Conservation (phyloP, 176 grass and related monocot species). For the Oryza nivara region DNA sequence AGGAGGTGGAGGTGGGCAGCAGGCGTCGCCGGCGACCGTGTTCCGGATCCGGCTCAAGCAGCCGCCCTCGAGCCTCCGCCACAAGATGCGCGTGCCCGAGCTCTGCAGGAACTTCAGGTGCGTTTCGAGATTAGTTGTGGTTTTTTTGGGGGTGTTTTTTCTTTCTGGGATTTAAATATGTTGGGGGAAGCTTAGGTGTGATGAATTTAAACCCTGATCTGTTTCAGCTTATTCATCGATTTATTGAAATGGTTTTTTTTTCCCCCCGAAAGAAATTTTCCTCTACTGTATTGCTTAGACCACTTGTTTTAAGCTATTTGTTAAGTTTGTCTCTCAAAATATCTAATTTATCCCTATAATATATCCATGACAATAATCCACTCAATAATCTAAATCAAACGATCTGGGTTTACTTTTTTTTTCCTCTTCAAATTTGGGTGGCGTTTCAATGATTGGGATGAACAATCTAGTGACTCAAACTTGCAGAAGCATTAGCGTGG, state of each 20-base stretch:
- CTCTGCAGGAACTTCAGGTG: conserved; percentile 98
- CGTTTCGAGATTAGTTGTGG: neutral
- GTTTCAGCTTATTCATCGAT: too few relatives aligned
- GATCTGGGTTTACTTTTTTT: neutral
- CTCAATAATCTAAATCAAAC: too few relatives aligned
- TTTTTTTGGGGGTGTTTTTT: neutral
- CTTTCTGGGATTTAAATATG: neutral
- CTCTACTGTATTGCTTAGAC: too few relatives aligned
- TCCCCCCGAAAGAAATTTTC: too few relatives aligned
- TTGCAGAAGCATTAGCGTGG: neutral
- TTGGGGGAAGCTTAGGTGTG: neutral
- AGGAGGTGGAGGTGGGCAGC: conserved; percentile 26
- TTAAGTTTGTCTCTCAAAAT: too few relatives aligned
- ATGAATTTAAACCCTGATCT: neutral
- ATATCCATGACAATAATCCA: too few relatives aligned
- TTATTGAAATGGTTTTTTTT: too few relatives aligned
- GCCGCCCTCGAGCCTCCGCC: conserved; percentile 64
- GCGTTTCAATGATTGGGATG: neutral
- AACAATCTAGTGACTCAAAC: neutral
- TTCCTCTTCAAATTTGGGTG: neutral
- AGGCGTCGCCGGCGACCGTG: conserved; percentile 68
- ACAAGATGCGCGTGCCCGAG: conserved; percentile 97
- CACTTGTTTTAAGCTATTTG: too few relatives aligned
- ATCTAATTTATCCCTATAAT: too few relatives aligned
- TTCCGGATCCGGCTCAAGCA: conserved; percentile 96